Base-by-base conservation (phyloP, 805 yeast species). In the Deakozyma indianensis region DNA sequence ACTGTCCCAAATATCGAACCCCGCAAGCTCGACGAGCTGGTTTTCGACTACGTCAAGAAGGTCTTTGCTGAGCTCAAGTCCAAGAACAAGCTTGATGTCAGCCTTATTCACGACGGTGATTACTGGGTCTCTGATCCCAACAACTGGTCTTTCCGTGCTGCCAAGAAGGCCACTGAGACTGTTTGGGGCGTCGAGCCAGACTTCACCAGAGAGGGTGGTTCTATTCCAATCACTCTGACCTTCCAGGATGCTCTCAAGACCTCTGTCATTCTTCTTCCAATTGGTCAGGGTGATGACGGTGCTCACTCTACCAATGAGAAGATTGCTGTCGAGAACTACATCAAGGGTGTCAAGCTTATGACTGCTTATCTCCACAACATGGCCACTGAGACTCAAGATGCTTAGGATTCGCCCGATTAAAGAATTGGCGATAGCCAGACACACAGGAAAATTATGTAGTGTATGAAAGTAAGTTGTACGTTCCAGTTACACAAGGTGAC, bases 201-300 rank as follows among this genome's bases (percentile, higher is more conserved):
- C 66, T 77, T 85, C 61, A 94, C 97, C 35, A 80, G 99, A 70
- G 99, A 92, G 69, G 99, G 99, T 58, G 99, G 99, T 32, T 88
- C 96, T 3, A 92, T 92, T 60, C 99, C 99, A 52, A 88, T 92
- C 63, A 90, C 99, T 21, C 67, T 92, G 54, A 82, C 95, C 28
- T 92, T 92, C 67, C 96, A 92, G 70, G 73, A 87, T 57, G 79
- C 78, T 61, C 74, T 92, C 58, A 79, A 83, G 56, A 83, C 94
- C 22, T 80, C 80, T 51, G 97, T 88, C 27, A 71, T 92, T 51
- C 71, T 92, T 58, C 75, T 92, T 56, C 98, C 99, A 51, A 83
- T 92, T 83, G 99, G 99, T 53, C 82, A 94, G 68, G 98, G 98
- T 54, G 96, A 92, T 63, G 99, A 92, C 60, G 98, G 98, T 56